These are phyloP conservation scores for Petasospora fabianii DNA, from an alignment of 1,139 yeast species.

Conservation along the genomic window DNA sequence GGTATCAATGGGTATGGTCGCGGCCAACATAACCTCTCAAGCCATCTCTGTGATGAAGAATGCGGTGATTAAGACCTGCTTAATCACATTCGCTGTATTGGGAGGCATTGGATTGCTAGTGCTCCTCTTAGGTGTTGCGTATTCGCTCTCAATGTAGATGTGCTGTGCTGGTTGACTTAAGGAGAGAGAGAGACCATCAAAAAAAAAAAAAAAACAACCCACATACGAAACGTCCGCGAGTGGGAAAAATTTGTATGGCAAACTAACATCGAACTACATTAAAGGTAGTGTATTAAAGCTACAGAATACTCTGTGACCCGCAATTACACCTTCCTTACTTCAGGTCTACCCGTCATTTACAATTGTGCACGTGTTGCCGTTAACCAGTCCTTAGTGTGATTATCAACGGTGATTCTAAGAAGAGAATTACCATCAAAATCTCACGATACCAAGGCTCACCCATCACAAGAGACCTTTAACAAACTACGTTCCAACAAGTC, in stretches of 20 bases:
- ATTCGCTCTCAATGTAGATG: slow-evolving; percentile 2
- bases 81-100: slow-evolving; percentile 1
- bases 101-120: slow-evolving; percentile 1
- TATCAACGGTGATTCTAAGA: too few species aligned
- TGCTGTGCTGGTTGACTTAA: not conserved
- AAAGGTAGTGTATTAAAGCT: not conserved
- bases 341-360: too few species aligned
- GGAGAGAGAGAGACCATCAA: not conserved
- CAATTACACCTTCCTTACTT: not conserved
- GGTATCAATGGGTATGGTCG: not conserved
- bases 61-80: slow-evolving; percentile 1
- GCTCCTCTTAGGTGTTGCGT: slow-evolving; percentile 6
- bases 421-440: too few species aligned
- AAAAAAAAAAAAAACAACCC: not conserved
- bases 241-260: slow-evolving; percentile 1
- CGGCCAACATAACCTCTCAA: not conserved
- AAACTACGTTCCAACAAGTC: too few species aligned
- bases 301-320: not conserved
- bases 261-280: not conserved
- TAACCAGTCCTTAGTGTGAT: too few species aligned
- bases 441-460: too few species aligned
- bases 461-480: too few species aligned
- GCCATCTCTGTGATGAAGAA: not conserved
- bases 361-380: not conserved
- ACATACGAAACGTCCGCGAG: not conserved